Evolutionary conservation across 352 stramenopile species (phyloP), one percentile per base, ranked within the genome.

Genomic region (Globisporangium spinosum): DNA sequence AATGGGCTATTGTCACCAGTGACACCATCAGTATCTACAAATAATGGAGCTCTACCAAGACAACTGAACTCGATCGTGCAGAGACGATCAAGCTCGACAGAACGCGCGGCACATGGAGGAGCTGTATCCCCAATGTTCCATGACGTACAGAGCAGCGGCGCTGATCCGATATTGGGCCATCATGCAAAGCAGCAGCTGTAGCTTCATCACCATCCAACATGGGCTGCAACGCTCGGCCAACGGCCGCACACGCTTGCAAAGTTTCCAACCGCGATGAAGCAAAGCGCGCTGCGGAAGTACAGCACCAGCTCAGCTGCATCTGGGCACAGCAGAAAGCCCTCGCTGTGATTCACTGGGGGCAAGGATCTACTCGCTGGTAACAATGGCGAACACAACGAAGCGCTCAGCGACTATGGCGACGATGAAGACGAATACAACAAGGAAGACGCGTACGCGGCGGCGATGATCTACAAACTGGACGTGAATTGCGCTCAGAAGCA

Each of bases 401-500:
- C 23, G 12, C 13, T 43, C 4, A 53, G 32, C 27, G 45, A 43
- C 61, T 45, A 40, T 12, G 22, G n/a, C 9, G 65, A 67, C 13
- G 22, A 23, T 1, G 43, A 29, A n/a, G 55, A 34, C 15, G 64
- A 38, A 6, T 60, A 69, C 5, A 40, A 34, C 49, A 34, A 43
- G 17, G 60, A 43, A 8, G 71, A 63, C 22, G 68, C 40, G 47
- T 71, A 67, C 27, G 53, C 66, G 1, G 12, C 40, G 2, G 22
- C 38, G 51, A 67, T 71, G 59, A 71, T 71, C 29, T 51, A 54
- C 51, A 71, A 67, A 20, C 20, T 67, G 23, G 66, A 60, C 23
- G 53, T 6, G 6, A 62, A 57, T 15, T 51, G 66, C 2, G 74
- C 70, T 0, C 69, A 79, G 9, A 73, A 69, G 25, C 51, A 77